Percentiles rank a stretch among this genome's conserved stretches.
Conservation (phyloP, 257 asterid genomes). For the Perilla frutescens region DNA sequence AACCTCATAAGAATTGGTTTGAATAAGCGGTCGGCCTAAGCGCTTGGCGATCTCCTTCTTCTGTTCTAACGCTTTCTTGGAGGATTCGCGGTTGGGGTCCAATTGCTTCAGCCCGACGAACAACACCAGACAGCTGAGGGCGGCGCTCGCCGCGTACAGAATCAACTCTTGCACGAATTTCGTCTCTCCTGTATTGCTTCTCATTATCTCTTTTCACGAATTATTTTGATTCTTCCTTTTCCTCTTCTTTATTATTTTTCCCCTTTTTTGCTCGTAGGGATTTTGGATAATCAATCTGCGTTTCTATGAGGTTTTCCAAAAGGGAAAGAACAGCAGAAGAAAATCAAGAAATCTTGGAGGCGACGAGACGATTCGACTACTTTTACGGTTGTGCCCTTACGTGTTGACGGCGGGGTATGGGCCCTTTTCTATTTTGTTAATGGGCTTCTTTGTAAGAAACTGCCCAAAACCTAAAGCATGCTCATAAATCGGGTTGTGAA, state of each 20-base stretch:
- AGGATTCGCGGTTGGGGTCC: slow-evolving; percentile 86
- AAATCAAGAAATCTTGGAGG: slow-evolving; percentile 32
- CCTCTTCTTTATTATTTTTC: too few species aligned
- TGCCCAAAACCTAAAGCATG: too few species aligned
- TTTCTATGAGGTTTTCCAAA: neutral
- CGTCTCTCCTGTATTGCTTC: slow-evolving; percentile 62
- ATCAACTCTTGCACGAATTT: slow-evolving; percentile 67
- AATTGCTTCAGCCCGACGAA: slow-evolving; percentile 72
- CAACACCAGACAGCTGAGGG: slow-evolving; percentile 79
- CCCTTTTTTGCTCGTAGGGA: neutral
- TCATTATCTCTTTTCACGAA: slow-evolving; percentile 33
- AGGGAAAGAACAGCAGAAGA: neutral
- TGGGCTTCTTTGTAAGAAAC: too few species aligned
- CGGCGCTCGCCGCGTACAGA: slow-evolving; percentile 89
- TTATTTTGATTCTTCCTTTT: neutral
- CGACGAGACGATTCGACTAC: slow-evolving; percentile 16
- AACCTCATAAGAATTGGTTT: slow-evolving; percentile 89
- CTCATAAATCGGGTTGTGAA: too few species aligned
- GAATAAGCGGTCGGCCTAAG: slow-evolving; percentile 82
- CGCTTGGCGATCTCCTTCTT: slow-evolving; percentile 95
- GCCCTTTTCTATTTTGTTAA: too few species aligned
- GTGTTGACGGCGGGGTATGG: too few species aligned
- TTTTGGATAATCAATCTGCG: slow-evolving; percentile 11
- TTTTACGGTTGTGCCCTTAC: slow-evolving; percentile 24
- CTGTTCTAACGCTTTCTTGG: slow-evolving; percentile 72